These are phyloP conservation scores for Verticillium tricorpus DNA, from an alignment of 2,329 filamentous ascomycete species.

Conservation along the genomic window DNA sequence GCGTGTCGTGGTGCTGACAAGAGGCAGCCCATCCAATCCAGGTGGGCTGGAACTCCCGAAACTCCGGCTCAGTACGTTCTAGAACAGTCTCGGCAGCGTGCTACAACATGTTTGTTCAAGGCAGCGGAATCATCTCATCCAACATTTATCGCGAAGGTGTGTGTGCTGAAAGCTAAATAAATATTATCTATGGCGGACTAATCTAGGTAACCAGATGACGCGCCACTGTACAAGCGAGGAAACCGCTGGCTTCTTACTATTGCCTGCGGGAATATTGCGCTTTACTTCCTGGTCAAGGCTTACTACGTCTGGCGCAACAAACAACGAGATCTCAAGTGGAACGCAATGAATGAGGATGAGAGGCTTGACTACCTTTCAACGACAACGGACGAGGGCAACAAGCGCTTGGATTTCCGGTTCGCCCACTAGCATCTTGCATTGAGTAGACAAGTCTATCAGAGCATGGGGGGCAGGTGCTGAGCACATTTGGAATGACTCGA, in stretches of 20 bases:
- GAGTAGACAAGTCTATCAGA: no score
- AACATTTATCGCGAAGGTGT: slow-evolving; percentile 31
- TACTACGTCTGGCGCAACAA: slow-evolving; percentile 30
- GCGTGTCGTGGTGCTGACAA: slow-evolving; percentile 2
- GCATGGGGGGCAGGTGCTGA: no score
- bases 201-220: slow-evolving; percentile 23
- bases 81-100: slow-evolving; percentile 58
- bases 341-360: slow-evolving; percentile 21
- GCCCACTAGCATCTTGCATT: slow-evolving; percentile 15
- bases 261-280: slow-evolving; percentile 24
- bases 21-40: slow-evolving; percentile 38
- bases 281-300: slow-evolving; percentile 23
- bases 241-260: slow-evolving; percentile 52
- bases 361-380: slow-evolving; percentile 30
- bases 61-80: slow-evolving; percentile 57
- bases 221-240: slow-evolving; percentile 47
- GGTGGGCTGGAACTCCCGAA: slow-evolving; percentile 45
- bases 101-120: slow-evolving; percentile 55
- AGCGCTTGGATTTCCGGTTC: slow-evolving; percentile 26
- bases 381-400: slow-evolving; percentile 37
- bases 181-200: slow-evolving; percentile 29
- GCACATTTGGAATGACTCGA: neutral
- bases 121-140: slow-evolving; percentile 32
- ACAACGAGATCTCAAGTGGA: slow-evolving; percentile 20
- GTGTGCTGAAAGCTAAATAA: neutral